A percentile compares a stretch with the other conserved stretches of the same genome.
Evolutionary conservation across 148 eudicot species (phyloP).

Genomic region (Heliamphora exappendiculata): DNA sequence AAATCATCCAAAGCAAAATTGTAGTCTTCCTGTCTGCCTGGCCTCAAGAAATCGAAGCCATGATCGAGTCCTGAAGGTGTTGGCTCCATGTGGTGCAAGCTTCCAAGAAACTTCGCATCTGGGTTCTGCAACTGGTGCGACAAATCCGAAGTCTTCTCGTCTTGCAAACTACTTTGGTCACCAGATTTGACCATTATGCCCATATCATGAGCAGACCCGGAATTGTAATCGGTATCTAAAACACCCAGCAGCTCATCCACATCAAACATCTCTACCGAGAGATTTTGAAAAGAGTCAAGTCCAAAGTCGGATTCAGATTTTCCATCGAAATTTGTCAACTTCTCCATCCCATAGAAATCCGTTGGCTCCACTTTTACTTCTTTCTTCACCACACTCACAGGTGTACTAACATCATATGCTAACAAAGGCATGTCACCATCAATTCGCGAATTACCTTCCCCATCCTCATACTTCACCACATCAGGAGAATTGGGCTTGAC

Average conservation of each 20-base stretch:
- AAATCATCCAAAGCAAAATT: conserved; percentile 23
- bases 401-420: conserved; percentile 1
- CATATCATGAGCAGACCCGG: not conserved
- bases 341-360: not conserved
- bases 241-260: conserved; percentile 46
- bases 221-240: conserved; percentile 18
- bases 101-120: conserved; percentile 7
- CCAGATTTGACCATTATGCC: conserved; percentile 6
- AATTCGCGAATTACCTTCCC: conserved; percentile 17
- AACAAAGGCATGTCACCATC: not conserved
- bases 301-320: not conserved
- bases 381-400: conserved; percentile 17
- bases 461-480: conserved; percentile 18
- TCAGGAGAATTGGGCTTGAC: not conserved
- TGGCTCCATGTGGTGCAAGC: conserved; percentile 11
- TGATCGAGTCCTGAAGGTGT: conserved; percentile 7
- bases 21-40: conserved; percentile 41
- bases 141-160: conserved; percentile 9
- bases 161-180: not conserved
- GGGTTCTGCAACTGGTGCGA: conserved; percentile 12
- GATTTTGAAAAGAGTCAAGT: conserved; percentile 11
- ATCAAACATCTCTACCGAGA: conserved; percentile 50
- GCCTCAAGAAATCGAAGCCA: conserved; percentile 38
- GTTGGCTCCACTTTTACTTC: conserved; percentile 13
- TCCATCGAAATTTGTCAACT: not conserved